phyloP scores from a whole-genome alignment of 2,329 filamentous ascomycete genomes.

The Sporothrix phasma region DNA sequence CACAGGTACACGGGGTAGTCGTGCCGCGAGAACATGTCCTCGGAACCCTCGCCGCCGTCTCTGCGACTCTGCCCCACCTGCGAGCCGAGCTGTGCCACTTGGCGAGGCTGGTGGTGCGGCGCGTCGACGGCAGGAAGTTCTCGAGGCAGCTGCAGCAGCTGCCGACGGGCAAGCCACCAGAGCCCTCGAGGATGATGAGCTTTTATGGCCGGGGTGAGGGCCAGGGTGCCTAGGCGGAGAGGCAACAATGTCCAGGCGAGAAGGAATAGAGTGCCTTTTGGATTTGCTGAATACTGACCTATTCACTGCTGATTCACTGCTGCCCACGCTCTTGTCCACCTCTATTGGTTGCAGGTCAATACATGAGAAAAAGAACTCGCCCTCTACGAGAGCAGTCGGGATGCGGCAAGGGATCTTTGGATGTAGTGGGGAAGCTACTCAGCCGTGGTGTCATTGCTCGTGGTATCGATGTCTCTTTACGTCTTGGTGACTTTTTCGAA shows the following conservation, averaged over 20 bases:
- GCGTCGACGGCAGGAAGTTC: conserved; percentile 29
- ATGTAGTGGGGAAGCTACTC: too few relatives aligned
- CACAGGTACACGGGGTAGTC: conserved; percentile 30
- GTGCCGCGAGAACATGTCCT: conserved; percentile 30
- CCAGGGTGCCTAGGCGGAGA: not conserved
- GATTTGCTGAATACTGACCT: too few relatives aligned
- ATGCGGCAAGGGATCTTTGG: not conserved
- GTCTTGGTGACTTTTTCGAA: too few relatives aligned
- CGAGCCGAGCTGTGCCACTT: conserved; percentile 32
- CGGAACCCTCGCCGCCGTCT: conserved; percentile 31
- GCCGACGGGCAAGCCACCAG: conserved; percentile 28
- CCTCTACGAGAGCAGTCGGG: not conserved
- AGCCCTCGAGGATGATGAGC: conserved; percentile 24
- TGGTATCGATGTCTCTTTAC: too few relatives aligned
- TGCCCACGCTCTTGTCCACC: too few relatives aligned
- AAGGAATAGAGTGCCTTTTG: not conserved
- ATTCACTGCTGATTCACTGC: too few relatives aligned
- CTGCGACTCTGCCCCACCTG: conserved; percentile 31
- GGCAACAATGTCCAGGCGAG: not conserved
- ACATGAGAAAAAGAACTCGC: not conserved
- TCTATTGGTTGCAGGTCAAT: not conserved
- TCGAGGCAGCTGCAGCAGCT: conserved; percentile 30
- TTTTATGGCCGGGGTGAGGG: conserved; percentile 5
- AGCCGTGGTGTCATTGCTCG: too few relatives aligned
- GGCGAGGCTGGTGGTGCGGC: conserved; percentile 27